Base-by-base conservation (phyloP, 129 eudicot genomes). In the Flaveria brownii region DNA sequence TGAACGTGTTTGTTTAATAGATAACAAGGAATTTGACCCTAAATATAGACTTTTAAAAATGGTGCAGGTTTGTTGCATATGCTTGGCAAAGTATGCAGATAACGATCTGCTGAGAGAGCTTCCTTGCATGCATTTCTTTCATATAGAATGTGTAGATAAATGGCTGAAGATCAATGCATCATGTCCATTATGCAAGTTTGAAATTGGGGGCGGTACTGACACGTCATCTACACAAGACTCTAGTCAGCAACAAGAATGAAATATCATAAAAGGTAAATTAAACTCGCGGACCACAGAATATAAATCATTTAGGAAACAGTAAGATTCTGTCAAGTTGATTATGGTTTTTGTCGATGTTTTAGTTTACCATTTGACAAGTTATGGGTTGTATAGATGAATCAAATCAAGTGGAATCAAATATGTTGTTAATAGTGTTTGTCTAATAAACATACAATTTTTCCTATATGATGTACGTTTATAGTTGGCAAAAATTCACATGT, bases 131-230 rank as follows among this genome's bases (percentile, higher is more conserved):
- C 96, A 89, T 81, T 87, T 85, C 83, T 89, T 89, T 72, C 96
- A 89, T 42, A 79, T 82, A 66, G 88, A 89, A 74, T 89, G 96
- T 68, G 91, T 89, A 30, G 96, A 89, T 71, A 87, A 87, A 75
- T 89, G 96, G 96, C 77, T 89, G 43, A 87, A 87, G 84, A 89
- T 89, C 74, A 89, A 89, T 42, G 91, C 96, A 14, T 86, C 89
- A 1, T 89, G 95, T 72, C 95, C 95, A 16, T 83, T 89, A 54
- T 89, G 95, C 78, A 89, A 89, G 73, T 86, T 70, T 67, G 86
- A 86, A 79, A 81, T 89, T 47, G 85, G 82, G 71, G 72, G 71
- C 14, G 77, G 81, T 49, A 79, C 79, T 33, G 88, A 70, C 14
- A 74, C 54, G 22, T 39, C 85, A 49, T 56, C 84, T 42, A 47